Conservation (phyloP, 352 stramenopile species). For the Phytopythium ostracodes region DNA sequence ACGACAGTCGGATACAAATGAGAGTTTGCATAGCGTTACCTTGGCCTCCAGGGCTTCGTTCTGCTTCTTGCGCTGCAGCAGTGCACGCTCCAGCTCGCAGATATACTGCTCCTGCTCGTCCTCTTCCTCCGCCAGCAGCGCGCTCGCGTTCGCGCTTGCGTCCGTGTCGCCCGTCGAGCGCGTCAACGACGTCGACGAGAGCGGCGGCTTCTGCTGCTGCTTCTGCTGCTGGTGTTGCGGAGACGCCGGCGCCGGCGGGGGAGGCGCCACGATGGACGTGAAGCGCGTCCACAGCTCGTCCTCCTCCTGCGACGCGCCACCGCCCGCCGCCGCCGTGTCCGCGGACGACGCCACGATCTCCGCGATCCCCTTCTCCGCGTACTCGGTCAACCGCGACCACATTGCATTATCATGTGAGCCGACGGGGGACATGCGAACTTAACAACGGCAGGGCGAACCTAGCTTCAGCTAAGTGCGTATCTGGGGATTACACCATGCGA, state of each 20-base stretch:
- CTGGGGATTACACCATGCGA: too few species aligned
- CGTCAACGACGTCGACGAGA: neutral
- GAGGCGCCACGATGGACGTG: slow-evolving; percentile 43
- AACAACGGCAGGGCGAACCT: too few species aligned
- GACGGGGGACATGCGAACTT: too few species aligned
- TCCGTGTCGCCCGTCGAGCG: slow-evolving; percentile 1
- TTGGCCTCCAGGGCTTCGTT: slow-evolving; percentile 54
- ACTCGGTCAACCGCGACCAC: slow-evolving; percentile 67
- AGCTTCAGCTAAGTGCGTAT: too few species aligned
- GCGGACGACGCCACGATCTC: slow-evolving; percentile 43
- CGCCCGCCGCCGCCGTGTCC: slow-evolving; percentile 35
- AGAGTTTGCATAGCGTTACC: slow-evolving; percentile 19
- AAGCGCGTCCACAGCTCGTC: slow-evolving; percentile 41
- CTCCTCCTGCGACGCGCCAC: slow-evolving; percentile 10
- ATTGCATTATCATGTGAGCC: slow-evolving; percentile 16
- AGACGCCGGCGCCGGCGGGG: neutral
- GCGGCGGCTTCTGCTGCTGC: neutral
- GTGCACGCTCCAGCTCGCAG: slow-evolving; percentile 60
- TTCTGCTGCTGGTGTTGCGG: slow-evolving; percentile 11
- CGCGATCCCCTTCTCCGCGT: slow-evolving; percentile 42
- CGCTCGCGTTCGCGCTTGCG: neutral
- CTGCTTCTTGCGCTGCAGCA: slow-evolving; percentile 74
- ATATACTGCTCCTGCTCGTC: slow-evolving; percentile 82
- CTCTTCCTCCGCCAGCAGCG: slow-evolving; percentile 18
- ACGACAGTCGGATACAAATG: neutral